phyloP scores from a whole-genome alignment of 1,284 basidiomycete species.

The Heimioporus punctisporus region DNA sequence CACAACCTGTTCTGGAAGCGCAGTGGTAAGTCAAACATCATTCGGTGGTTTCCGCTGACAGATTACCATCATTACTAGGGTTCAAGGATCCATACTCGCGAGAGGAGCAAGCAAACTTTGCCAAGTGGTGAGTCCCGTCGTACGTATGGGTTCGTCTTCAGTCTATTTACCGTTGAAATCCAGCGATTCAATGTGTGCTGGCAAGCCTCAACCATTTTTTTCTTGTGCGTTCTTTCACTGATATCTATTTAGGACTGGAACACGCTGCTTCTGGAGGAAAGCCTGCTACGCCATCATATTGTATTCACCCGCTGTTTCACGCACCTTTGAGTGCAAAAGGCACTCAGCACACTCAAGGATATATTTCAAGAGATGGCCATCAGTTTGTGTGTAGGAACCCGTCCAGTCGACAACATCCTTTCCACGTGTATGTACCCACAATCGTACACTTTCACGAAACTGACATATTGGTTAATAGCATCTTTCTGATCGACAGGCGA shows the following conservation, averaged over 20 bases:
- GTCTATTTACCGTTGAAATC: not conserved
- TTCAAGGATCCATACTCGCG: constrained; percentile 55
- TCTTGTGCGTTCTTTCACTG: not conserved
- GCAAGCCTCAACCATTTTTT: constrained; percentile 26
- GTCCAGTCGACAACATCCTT: constrained; percentile 47
- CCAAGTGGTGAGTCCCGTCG: constrained; percentile 47
- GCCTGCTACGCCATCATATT: constrained; percentile 49
- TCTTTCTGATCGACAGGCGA: constrained; percentile 55
- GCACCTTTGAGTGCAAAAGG: constrained; percentile 31
- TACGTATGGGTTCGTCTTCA: not conserved
- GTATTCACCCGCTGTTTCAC: constrained; percentile 57
- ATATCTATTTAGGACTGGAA: constrained; percentile 29
- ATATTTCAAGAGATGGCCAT: constrained; percentile 52
- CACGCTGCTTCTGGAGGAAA: constrained; percentile 45
- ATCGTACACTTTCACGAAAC: not conserved
- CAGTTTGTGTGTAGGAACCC: constrained; percentile 58
- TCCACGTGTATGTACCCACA: constrained; percentile 53
- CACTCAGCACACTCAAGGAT: constrained; percentile 40
- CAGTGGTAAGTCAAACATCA: constrained; percentile 42
- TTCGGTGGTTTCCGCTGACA: not conserved
- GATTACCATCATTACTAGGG: constrained; percentile 5
- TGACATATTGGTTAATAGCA: constrained; percentile 33
- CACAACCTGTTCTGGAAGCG: constrained; percentile 58
- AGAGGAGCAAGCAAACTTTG: constrained; percentile 51
- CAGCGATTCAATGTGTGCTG: constrained; percentile 47